A percentile compares a stretch with the other conserved stretches of the same genome.
phyloP scores from a whole-genome alignment of 305 asterid genomes.

The Fraxinus paxiana region DNA sequence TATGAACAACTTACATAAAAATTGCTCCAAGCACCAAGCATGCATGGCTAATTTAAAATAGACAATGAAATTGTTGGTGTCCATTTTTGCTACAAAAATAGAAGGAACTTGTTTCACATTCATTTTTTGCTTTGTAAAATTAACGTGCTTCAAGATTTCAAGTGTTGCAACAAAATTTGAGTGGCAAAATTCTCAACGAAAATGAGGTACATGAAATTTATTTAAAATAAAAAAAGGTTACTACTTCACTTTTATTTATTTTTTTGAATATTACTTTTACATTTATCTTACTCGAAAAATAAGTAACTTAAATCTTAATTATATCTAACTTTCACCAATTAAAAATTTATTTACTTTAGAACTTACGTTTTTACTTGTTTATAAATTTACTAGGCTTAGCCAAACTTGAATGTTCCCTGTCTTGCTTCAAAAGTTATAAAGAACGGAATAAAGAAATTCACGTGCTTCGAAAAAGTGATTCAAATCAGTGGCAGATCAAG shows the following conservation, averaged over 20 bases:
- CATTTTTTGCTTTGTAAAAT: background rate
- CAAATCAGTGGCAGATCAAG: background rate
- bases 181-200: background rate
- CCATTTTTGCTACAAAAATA: background rate
- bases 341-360: background rate
- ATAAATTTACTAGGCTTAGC: background rate
- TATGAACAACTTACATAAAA: constrained; percentile 1
- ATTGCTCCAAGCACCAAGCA: constrained; percentile 4
- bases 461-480: background rate
- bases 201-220: background rate
- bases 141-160: background rate
- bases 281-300: background rate
- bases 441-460: too few species aligned
- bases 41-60: background rate
- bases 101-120: background rate
- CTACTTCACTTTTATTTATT: background rate
- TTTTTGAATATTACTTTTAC: background rate
- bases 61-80: background rate
- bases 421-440: too few species aligned
- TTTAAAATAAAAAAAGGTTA: background rate
- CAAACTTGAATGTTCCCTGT: too few species aligned
- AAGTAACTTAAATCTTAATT: background rate
- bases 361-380: background rate
- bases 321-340: background rate
- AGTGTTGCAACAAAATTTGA: background rate